These are phyloP conservation scores for Colletotrichum horii DNA, from an alignment of 2,329 filamentous ascomycete genomes.

Conservation along the genomic window DNA sequence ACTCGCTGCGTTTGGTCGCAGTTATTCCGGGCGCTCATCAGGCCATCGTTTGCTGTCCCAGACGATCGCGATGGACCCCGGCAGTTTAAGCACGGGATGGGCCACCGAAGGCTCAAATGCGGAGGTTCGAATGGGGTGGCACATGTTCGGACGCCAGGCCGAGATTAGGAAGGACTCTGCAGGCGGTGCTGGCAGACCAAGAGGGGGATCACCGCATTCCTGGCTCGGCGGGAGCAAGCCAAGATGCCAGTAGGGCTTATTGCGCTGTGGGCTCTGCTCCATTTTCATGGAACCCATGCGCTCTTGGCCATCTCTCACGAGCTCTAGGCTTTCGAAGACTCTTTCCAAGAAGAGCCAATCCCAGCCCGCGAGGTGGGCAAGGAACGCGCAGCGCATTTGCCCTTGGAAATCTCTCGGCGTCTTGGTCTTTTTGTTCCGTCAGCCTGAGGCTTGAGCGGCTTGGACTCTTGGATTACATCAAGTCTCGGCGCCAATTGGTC, in stretches of 20 bases:
- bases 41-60: conserved; percentile 1
- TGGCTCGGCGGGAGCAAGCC: conserved; percentile 6
- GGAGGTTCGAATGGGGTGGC: conserved; percentile 15
- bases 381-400: not conserved
- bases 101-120: conserved; percentile 5
- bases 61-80: conserved; percentile 6
- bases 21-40: not conserved
- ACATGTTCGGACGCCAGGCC: conserved; percentile 10
- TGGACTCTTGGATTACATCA: conserved; percentile 19
- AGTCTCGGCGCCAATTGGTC: conserved; percentile 5
- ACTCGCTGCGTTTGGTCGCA: not conserved
- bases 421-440: conserved; percentile 8
- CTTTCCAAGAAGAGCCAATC: not conserved
- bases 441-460: conserved; percentile 7
- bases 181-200: not conserved
- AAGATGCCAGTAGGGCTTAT: conserved; percentile 14
- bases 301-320: conserved; percentile 9
- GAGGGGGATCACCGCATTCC: conserved; percentile 10
- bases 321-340: conserved; percentile 11
- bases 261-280: conserved; percentile 9
- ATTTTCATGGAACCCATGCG: conserved; percentile 8
- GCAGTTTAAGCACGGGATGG: not conserved
- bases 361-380: not conserved
- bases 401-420: conserved; percentile 12
- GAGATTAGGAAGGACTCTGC: conserved; percentile 16